Percentiles rank a stretch among this genome's conserved stretches.
phyloP scores from a whole-genome alignment of 192 early-diverging fungal genomes.

The Umbelopsis isabellina region DNA sequence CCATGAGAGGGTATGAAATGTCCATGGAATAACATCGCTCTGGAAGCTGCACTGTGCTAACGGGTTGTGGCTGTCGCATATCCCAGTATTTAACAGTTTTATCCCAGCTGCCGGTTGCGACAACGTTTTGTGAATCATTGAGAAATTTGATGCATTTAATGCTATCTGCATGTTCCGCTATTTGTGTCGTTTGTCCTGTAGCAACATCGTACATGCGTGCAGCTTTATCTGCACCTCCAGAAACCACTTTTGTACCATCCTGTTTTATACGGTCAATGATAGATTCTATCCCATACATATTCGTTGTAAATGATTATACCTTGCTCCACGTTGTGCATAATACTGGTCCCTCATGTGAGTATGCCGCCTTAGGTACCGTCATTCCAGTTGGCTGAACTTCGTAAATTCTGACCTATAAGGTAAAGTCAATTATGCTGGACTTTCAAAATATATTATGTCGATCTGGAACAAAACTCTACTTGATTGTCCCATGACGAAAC shows the following conservation, averaged over 20 bases:
- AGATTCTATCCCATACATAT: background rate
- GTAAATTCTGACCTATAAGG: conserved; percentile 87
- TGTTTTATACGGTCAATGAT: conserved; percentile 34
- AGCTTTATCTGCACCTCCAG: conserved; percentile 90
- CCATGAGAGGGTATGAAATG: conserved; percentile 74
- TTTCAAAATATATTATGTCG: background rate
- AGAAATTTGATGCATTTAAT: conserved; percentile 82
- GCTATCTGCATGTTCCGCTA: conserved; percentile 90
- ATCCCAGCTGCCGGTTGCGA: conserved; percentile 95
- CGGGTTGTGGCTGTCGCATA: conserved; percentile 74
- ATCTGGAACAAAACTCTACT: background rate
- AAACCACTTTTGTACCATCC: conserved; percentile 90
- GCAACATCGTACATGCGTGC: conserved; percentile 83
- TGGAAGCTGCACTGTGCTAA: conserved; percentile 72
- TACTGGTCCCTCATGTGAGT: conserved; percentile 81
- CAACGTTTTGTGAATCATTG: conserved; percentile 63
- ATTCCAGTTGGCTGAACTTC: conserved; percentile 81
- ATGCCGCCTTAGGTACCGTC: conserved; percentile 77
- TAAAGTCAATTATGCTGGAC: background rate
- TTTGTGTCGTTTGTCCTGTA: conserved; percentile 79
- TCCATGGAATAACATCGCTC: conserved; percentile 95
- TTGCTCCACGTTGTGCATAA: conserved; percentile 87
- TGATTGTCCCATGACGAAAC: conserved; percentile 91
- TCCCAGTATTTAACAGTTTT: conserved; percentile 99
- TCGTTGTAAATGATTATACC: conserved; percentile 40